These are phyloP conservation scores for Hortaea werneckii DNA, from an alignment of 2,329 filamentous ascomycete genomes.

Conservation along the genomic window DNA sequence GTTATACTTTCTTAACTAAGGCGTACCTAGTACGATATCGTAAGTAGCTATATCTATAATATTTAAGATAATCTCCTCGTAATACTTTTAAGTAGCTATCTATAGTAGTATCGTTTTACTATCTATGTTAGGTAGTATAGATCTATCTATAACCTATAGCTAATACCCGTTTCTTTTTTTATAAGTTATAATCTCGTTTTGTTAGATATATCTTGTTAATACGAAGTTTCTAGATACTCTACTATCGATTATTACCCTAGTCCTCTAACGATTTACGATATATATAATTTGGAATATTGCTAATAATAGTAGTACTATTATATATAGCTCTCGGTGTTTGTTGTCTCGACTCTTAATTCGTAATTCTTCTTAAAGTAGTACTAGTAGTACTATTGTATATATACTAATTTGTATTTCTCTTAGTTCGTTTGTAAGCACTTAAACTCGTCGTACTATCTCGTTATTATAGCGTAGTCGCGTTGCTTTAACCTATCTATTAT, in stretches of 20 bases:
- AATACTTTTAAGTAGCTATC: constrained; percentile 6
- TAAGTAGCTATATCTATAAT: constrained; percentile 8
- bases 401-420: constrained; percentile 1
- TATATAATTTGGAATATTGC: constrained; percentile 3
- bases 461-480: not conserved
- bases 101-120: constrained; percentile 6
- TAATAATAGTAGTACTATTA: not conserved
- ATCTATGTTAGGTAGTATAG: constrained; percentile 5
- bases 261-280: constrained; percentile 2
- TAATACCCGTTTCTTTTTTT: constrained; percentile 8
- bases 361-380: not conserved
- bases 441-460: not conserved
- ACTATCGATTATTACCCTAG: constrained; percentile 6
- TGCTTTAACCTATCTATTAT: not conserved
- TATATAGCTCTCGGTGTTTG: not conserved
- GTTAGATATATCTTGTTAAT: not conserved
- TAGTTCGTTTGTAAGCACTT: no score
- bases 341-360: not conserved
- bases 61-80: constrained; percentile 7
- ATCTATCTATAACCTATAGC: constrained; percentile 6
- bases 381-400: not conserved
- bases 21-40: constrained; percentile 9
- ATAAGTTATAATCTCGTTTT: constrained; percentile 5
- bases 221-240: constrained; percentile 8
- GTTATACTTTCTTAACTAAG: constrained; percentile 9